A percentile compares a stretch with the other conserved stretches of the same genome.
phyloP scores from a whole-genome alignment of 106 monocot genomes.

The Iris macrosiphon region DNA sequence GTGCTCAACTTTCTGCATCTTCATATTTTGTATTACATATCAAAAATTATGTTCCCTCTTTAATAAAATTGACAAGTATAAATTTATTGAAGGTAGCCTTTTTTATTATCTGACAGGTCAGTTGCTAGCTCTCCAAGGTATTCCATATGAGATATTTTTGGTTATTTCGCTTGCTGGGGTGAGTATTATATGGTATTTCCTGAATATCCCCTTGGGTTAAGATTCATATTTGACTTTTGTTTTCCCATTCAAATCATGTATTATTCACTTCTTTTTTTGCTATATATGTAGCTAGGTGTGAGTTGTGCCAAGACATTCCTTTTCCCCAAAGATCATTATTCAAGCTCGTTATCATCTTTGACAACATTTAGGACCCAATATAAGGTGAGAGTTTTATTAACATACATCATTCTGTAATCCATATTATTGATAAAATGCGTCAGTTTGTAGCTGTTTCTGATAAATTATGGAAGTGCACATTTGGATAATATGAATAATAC shows the following conservation, averaged over 20 bases:
- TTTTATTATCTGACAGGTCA: conserved; percentile 29
- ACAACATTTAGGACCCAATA: conserved; percentile 12
- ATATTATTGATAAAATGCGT: not conserved
- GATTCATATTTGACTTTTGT: not conserved
- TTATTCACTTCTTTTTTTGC: not conserved
- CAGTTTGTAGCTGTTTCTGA: not conserved
- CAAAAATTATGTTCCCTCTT: too few relatives aligned
- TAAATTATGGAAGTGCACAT: not conserved
- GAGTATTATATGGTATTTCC: conserved; percentile 7
- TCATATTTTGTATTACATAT: too few relatives aligned
- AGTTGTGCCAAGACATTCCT: conserved; percentile 23
- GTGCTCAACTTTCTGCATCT: too few relatives aligned
- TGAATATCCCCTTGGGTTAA: not conserved
- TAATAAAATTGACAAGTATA: too few relatives aligned
- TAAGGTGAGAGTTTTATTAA: conserved; percentile 15
- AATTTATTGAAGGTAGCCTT: too few relatives aligned
- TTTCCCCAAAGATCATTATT: conserved; percentile 27
- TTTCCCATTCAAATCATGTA: not conserved
- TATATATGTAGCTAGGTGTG: conserved; percentile 16
- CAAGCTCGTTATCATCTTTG: conserved; percentile 14
- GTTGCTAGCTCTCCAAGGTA: conserved; percentile 19
- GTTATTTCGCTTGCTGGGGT: conserved; percentile 27
- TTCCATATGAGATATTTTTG: conserved; percentile 28
- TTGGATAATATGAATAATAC: too few relatives aligned
- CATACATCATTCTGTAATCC: not conserved